Evolutionary conservation across 2,329 filamentous ascomycete genomes (phyloP), one percentile per base, ranked within the genome.

Genomic region (Pseudomassariella vexata): DNA sequence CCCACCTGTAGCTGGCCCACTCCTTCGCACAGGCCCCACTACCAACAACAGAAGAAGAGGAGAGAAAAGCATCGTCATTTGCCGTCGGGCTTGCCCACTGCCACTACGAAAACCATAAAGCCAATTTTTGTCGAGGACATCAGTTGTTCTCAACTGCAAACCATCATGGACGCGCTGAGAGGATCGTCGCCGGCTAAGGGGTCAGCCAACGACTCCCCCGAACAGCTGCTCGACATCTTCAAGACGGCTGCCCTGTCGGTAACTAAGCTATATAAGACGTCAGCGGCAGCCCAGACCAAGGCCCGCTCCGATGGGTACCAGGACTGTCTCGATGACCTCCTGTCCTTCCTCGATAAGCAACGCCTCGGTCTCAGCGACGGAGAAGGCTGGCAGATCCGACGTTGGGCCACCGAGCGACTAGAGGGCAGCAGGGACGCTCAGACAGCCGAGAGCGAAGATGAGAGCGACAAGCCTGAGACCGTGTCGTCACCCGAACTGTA

Each of bases 181-280:
- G 52, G 49, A 30, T 43, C 43, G 19, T 56, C 52, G 28, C 53
- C 48, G 20, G 35, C 44, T 24, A 52, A 52, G 45, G 45, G 40
- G 46, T 45, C 49, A 53, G 62, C 46, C n/a, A 38, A 45, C 43
- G 66, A 68, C 27, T 63, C 66, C 12, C 70, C 74, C 12, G 77
- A 81, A 51, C 71, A 79, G 52, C 77, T 95, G 28, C 77, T 95
- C 36, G 82, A 90, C 47, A 82, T 86, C 37, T 98, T 98, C 71
- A 92, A 88, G 59, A 79, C 84, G 11, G 92, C 92, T 20, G 92
- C 92, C 14, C 71, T 95, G 20, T 94, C 88, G 5, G 89, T 96
- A 34, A 96, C 92, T 28, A 95, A 94, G 52, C 79, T 98, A 10
- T 96, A 96, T 66, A 95, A 95, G 62, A 89, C 82, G 23, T 90